Percentiles rank a stretch among this genome's conserved stretches.
Conservation (phyloP, 2,329 filamentous ascomycete genomes). For the Didymella sp. region DNA sequence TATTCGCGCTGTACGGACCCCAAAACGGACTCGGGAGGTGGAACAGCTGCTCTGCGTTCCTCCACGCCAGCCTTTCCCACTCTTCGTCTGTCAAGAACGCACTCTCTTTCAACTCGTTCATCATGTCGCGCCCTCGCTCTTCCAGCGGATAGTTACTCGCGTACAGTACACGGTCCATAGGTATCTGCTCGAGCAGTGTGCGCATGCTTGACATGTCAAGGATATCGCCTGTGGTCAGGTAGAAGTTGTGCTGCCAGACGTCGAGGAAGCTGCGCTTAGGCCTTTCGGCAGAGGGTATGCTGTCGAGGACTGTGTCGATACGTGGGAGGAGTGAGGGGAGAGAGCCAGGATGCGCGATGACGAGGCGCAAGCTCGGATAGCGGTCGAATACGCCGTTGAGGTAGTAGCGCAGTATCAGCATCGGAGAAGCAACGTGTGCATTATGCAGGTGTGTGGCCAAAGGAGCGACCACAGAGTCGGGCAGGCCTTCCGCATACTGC, state of each 20-base stretch:
- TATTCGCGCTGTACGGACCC: conserved; percentile 3
- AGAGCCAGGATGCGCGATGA: conserved; percentile 61
- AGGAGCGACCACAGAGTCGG: conserved; percentile 21
- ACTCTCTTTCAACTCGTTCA: conserved; percentile 58
- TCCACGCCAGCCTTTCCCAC: conserved; percentile 58
- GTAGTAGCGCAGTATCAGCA: conserved; percentile 60
- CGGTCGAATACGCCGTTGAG: conserved; percentile 63
- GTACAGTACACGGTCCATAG: conserved; percentile 61
- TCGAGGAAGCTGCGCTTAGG: conserved; percentile 51
- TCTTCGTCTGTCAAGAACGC: conserved; percentile 59
- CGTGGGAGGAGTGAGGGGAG: conserved; percentile 64
- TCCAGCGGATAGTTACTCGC: conserved; percentile 66
- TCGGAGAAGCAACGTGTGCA: conserved; percentile 60
- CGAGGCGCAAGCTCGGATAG: conserved; percentile 61
- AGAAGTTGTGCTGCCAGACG: conserved; percentile 64
- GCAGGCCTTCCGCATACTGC: conserved; percentile 23
- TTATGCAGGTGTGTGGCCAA: conserved; percentile 44
- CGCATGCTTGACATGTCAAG: conserved; percentile 59
- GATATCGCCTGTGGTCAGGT: conserved; percentile 64
- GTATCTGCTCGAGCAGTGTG: conserved; percentile 53
- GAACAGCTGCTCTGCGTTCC: conserved; percentile 57
- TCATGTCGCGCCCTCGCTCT: conserved; percentile 57
- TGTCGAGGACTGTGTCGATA: conserved; percentile 41
- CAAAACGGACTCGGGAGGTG: conserved; percentile 9
- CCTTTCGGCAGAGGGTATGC: conserved; percentile 23